Base-by-base conservation (phyloP, 257 asterid genomes). In the Oldenlandia corymbosa region DNA sequence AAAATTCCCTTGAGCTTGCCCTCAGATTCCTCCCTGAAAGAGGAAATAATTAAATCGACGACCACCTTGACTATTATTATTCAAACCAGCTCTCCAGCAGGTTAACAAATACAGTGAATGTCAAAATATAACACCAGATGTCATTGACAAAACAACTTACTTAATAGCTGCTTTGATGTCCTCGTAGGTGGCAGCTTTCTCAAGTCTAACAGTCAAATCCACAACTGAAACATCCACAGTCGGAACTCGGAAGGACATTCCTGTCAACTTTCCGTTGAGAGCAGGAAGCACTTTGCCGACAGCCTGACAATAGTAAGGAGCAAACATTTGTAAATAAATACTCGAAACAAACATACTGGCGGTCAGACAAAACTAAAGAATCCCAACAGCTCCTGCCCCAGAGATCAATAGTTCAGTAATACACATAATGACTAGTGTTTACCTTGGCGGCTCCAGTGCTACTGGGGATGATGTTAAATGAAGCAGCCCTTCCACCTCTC, bases 401-500 rank as follows among this genome's bases (percentile, higher is more conserved):
- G n/a, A n/a, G n/a, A n/a, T n/a, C n/a, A n/a, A n/a, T n/a, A n/a
- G n/a, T n/a, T n/a, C n/a, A n/a, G n/a, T n/a, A n/a, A n/a, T n/a
- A n/a, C n/a, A n/a, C n/a, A 17, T 27, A 26, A 11, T 30, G 31
- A 62, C 9, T 58, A 28, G 24, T 30, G 2, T n/a, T 36, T 73
- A 78, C 94, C 83, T 87, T 87, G 66, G 93, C 90, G 58, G 93
- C 95, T 27, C 95, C 95, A 67, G 95, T 87, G 86, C 92, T 84
- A 78, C 92, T 82, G 73, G 95, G 95, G 64, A 87, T 87, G 64
- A 87, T 83, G 83, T 85, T 87, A 78, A 85, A 87, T 41, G 95
- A 85, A 45, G 95, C 95, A 48, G 93, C 95, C 66, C 95, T 85
- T 76, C 95, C 95, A 71, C 95, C 93, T 75, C 93, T 83, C 93